Percentiles rank a stretch among this genome's conserved stretches.
These are phyloP conservation scores for Dryas octopetala DNA, from an alignment of 306 rosid genomes.

Conservation along the genomic window DNA sequence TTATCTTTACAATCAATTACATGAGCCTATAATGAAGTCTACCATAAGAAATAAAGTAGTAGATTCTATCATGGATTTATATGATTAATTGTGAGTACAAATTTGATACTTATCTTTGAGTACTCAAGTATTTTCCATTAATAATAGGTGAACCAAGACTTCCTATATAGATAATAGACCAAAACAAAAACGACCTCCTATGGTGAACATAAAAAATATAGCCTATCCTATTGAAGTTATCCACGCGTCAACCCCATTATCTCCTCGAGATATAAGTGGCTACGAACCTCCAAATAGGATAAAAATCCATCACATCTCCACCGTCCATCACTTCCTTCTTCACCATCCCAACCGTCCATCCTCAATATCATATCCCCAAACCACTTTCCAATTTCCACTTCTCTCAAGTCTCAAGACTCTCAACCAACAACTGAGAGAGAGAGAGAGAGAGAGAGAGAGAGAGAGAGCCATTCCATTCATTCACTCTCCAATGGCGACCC, in stretches of 20 bases:
- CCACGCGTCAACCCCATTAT: constrained; percentile 42
- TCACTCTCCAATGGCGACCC: constrained; percentile 57
- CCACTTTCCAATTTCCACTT: not conserved
- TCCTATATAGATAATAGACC: not conserved
- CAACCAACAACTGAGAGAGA: not conserved
- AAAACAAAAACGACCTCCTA: not conserved
- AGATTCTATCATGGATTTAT: too few species aligned
- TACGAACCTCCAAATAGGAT: constrained; percentile 14
- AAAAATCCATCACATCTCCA: not conserved
- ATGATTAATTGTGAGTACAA: too few species aligned
- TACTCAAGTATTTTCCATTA: too few species aligned
- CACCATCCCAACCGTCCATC: constrained; percentile 18
- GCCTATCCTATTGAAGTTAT: not conserved
- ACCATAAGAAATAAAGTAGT: too few species aligned
- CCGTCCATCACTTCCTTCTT: not conserved
- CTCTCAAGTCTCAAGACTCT: not conserved
- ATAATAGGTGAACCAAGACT: not conserved
- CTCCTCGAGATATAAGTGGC: constrained; percentile 39
- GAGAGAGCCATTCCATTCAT: not conserved
- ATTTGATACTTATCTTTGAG: too few species aligned
- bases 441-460: not conserved
- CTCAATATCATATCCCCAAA: constrained; percentile 3
- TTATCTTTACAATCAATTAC: too few species aligned
- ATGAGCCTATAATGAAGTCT: too few species aligned
- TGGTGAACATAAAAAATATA: not conserved